phyloP scores from a whole-genome alignment of 208 protist species.

The Trichomonas tenax region DNA sequence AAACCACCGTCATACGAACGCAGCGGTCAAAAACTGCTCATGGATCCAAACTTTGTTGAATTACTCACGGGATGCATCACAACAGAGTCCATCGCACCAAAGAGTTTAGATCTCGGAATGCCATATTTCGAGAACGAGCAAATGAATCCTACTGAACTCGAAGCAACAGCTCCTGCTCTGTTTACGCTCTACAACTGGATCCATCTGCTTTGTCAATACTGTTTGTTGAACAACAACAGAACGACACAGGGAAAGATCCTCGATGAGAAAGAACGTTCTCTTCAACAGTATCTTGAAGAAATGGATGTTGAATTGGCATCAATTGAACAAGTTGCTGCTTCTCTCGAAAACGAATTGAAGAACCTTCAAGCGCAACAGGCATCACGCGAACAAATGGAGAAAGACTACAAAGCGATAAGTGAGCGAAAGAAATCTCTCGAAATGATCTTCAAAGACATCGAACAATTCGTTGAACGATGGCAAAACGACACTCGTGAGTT shows the following conservation, averaged over 20 bases:
- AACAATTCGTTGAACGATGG: neutral
- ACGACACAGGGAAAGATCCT: neutral
- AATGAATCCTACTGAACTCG: neutral
- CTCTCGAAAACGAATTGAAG: neutral
- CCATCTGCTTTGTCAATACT: neutral
- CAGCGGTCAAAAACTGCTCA: neutral
- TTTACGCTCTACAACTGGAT: neutral
- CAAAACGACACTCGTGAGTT: neutral
- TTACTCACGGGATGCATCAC: neutral
- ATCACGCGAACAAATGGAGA: slow-evolving; percentile 14
- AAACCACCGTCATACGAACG: neutral
- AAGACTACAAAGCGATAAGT: neutral
- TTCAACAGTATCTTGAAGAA: neutral
- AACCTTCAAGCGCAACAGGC: neutral
- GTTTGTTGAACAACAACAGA: too few species aligned
- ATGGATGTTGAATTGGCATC: neutral
- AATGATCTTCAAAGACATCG: neutral
- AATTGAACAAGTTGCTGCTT: neutral
- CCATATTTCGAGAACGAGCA: neutral
- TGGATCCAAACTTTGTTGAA: slow-evolving; percentile 7
- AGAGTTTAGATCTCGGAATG: neutral
- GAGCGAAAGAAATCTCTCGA: neutral
- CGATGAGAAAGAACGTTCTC: neutral
- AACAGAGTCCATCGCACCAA: neutral
- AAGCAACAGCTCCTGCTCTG: neutral